phyloP scores from a whole-genome alignment of 768 basidiomycete species.

The Terana coerulea region DNA sequence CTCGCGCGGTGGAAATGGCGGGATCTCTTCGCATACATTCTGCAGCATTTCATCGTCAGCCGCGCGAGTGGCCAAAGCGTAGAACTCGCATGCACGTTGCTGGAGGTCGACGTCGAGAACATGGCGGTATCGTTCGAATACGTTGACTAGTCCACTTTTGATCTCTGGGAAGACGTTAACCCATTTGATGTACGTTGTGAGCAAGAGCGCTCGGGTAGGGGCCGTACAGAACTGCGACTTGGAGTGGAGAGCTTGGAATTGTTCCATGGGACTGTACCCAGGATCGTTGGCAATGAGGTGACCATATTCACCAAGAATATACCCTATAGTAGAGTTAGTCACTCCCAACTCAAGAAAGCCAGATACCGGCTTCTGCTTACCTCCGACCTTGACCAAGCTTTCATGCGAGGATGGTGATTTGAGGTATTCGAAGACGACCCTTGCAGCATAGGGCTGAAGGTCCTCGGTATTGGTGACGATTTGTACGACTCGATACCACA shows the following conservation, averaged over 20 bases:
- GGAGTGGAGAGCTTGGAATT: slow-evolving; percentile 88
- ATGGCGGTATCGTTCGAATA: slow-evolving; percentile 97
- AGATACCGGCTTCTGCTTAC: slow-evolving; percentile 38
- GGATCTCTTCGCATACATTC: slow-evolving; percentile 98
- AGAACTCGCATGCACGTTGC: slow-evolving; percentile 98
- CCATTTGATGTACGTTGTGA: slow-evolving; percentile 99
- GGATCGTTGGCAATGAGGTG: slow-evolving; percentile 95
- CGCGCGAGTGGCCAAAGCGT: slow-evolving; percentile 75
- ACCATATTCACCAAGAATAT: slow-evolving; percentile 97
- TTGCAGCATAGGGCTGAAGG: slow-evolving; percentile 93
- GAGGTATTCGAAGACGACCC: slow-evolving; percentile 86
- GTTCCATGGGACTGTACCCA: slow-evolving; percentile 91
- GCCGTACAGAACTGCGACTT: slow-evolving; percentile 95
- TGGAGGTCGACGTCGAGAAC: slow-evolving; percentile 96
- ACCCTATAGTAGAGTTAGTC: slow-evolving; percentile 48
- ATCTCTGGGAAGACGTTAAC: slow-evolving; percentile 99
- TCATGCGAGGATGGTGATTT: slow-evolving; percentile 84
- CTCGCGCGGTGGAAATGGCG: slow-evolving; percentile 93
- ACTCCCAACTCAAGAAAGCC: background rate
- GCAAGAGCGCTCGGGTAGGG: slow-evolving; percentile 83
- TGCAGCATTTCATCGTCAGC: slow-evolving; percentile 93
- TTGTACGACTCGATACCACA: slow-evolving; percentile 99
- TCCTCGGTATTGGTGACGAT: slow-evolving; percentile 99
- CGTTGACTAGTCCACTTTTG: slow-evolving; percentile 86
- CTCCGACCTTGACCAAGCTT: slow-evolving; percentile 94